Conservation (phyloP, 176 grass and related monocot species). For the Musa schizocarpa region DNA sequence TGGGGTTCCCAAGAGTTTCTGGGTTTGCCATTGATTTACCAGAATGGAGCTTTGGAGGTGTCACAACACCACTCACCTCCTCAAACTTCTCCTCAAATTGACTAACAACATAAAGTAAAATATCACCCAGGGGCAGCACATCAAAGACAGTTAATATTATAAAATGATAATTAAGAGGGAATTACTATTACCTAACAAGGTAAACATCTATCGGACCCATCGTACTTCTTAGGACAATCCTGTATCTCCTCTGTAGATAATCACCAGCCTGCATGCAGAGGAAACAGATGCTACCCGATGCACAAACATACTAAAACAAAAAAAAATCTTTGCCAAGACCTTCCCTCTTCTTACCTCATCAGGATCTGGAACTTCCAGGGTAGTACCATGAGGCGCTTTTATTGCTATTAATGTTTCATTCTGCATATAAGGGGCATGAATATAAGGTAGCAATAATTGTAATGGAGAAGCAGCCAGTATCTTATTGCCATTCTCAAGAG, state of each 20-base stretch:
- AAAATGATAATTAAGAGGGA: background rate
- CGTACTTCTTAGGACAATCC: too few species aligned
- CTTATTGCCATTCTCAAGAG: background rate
- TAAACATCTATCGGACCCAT: too few species aligned
- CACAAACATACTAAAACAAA: too few species aligned
- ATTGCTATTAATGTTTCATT: too few species aligned
- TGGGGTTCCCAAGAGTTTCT: constrained; percentile 24
- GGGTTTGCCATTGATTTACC: constrained; percentile 23
- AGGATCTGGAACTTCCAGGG: too few species aligned
- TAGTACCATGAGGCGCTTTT: too few species aligned
- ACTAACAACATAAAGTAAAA: background rate
- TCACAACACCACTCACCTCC: constrained; percentile 35
- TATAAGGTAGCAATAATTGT: background rate
- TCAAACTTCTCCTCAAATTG: constrained; percentile 66
- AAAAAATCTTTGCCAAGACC: too few species aligned
- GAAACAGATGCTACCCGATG: too few species aligned
- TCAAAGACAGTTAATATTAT: background rate
- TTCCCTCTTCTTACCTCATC: too few species aligned
- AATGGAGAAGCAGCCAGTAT: background rate
- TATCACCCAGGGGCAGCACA: background rate
- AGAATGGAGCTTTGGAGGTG: constrained; percentile 22
- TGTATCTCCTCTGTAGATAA: too few species aligned
- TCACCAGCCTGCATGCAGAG: too few species aligned
- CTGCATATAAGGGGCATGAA: background rate
- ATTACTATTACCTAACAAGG: constrained; percentile 13